Conservation (phyloP, 192 early-diverging fungal species). For the Coemansia sp. region DNA sequence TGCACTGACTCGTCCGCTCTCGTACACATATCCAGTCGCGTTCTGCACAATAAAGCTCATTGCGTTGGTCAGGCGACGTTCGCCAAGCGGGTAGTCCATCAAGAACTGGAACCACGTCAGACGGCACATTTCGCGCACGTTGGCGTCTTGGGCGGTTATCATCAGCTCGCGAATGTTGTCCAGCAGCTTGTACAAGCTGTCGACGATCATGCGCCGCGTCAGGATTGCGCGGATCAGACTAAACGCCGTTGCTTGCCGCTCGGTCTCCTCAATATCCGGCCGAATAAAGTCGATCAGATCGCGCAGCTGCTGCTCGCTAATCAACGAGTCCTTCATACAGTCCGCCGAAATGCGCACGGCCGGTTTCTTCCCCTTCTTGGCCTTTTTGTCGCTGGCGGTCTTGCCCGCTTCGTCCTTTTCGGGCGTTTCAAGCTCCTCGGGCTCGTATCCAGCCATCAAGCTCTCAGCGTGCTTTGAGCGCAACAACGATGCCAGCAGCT, state of each 20-base stretch:
- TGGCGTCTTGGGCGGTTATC: constrained; percentile 77
- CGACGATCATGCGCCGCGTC: constrained; percentile 75
- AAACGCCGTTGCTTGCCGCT: constrained; percentile 80
- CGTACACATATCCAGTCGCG: constrained; percentile 78
- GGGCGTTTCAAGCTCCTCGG: constrained; percentile 13
- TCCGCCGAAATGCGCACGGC: constrained; percentile 2
- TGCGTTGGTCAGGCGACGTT: constrained; percentile 72
- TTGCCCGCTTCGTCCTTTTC: background rate
- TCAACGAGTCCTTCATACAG: constrained; percentile 28
- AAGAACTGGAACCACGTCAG: constrained; percentile 84
- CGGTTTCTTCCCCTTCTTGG: constrained; percentile 6
- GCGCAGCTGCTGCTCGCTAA: constrained; percentile 63
- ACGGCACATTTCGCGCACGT: constrained; percentile 82
- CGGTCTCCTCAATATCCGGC: constrained; percentile 87
- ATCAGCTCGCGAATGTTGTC: constrained; percentile 74
- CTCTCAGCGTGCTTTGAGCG: constrained; percentile 69
- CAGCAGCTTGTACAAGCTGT: constrained; percentile 94
- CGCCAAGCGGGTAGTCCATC: constrained; percentile 92
- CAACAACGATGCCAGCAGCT: constrained; percentile 76
- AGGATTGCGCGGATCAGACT: constrained; percentile 85
- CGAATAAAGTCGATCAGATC: constrained; percentile 74
- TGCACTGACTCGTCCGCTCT: constrained; percentile 87
- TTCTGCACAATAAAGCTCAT: constrained; percentile 90
- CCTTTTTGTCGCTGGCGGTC: constrained; percentile 19
- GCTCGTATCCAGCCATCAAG: constrained; percentile 52